phyloP scores from a whole-genome alignment of 2,329 filamentous ascomycete species.

The Fusarium sp. region DNA sequence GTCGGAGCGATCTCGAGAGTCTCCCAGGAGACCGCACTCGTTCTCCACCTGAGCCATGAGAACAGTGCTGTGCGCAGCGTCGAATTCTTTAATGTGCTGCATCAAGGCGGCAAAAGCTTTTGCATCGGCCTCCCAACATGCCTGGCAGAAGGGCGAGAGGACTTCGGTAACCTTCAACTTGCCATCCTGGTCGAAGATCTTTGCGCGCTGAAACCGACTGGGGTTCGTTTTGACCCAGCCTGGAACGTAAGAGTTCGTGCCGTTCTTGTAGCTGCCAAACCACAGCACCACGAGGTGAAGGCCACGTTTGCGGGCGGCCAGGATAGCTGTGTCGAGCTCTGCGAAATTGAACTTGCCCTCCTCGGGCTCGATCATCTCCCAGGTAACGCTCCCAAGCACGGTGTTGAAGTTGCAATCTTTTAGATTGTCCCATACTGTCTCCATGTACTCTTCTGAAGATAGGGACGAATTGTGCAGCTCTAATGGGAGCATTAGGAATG shows the following conservation, averaged over 20 bases:
- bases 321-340: neutral
- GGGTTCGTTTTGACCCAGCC: neutral
- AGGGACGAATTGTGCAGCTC: neutral
- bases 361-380: neutral
- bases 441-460: neutral
- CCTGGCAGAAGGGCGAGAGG: neutral
- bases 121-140: neutral
- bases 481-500: neutral
- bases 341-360: neutral
- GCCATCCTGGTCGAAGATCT: neutral
- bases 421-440: neutral
- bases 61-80: neutral
- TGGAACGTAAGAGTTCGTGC: neutral
- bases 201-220: neutral
- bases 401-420: neutral
- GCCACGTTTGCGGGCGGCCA: neutral
- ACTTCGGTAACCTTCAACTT: neutral
- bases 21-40: neutral
- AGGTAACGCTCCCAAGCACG: neutral
- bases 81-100: neutral
- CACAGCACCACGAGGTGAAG: neutral
- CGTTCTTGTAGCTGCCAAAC: neutral
- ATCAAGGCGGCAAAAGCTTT: neutral
- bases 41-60: neutral
- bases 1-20: neutral